Conservation (phyloP, 2,329 filamentous ascomycete species). For the Ploettnerulaceae sp. region DNA sequence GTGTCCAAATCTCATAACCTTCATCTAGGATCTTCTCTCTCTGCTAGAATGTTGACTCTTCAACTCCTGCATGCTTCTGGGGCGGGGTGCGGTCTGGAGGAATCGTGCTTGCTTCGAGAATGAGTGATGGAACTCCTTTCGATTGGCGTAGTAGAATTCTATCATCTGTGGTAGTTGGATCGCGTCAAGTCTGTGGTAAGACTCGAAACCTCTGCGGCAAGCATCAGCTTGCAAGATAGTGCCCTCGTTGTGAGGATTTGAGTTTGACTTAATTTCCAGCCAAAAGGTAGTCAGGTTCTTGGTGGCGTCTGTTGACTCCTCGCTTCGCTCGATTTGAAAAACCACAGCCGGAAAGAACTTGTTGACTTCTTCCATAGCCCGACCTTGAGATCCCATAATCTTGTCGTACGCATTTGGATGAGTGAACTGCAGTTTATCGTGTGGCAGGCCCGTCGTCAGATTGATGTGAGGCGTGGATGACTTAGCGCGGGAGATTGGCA, state of each 20-base stretch:
- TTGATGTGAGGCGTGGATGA: neutral
- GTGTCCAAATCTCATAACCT: too few species aligned
- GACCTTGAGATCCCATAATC: neutral
- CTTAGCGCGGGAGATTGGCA: too few species aligned
- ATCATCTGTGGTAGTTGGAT: neutral
- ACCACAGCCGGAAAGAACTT: conserved; percentile 1
- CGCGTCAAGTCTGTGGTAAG: neutral
- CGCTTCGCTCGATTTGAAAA: neutral
- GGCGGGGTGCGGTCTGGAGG: neutral
- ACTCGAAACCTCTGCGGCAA: neutral
- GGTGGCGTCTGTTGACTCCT: neutral
- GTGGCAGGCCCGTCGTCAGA: neutral
- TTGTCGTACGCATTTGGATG: neutral
- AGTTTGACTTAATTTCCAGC: neutral
- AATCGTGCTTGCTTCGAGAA: neutral
- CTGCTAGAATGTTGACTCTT: too few species aligned
- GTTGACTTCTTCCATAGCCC: neutral
- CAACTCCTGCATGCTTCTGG: too few species aligned
- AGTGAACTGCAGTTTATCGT: neutral
- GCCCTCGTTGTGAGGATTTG: neutral
- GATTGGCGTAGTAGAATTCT: conserved; percentile 1
- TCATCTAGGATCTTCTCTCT: too few species aligned
- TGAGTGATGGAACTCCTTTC: neutral
- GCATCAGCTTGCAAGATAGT: neutral
- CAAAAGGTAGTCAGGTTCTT: neutral